Evolutionary conservation across 2,329 filamentous ascomycete species (phyloP).

Genomic region (Dendryphion nanum): DNA sequence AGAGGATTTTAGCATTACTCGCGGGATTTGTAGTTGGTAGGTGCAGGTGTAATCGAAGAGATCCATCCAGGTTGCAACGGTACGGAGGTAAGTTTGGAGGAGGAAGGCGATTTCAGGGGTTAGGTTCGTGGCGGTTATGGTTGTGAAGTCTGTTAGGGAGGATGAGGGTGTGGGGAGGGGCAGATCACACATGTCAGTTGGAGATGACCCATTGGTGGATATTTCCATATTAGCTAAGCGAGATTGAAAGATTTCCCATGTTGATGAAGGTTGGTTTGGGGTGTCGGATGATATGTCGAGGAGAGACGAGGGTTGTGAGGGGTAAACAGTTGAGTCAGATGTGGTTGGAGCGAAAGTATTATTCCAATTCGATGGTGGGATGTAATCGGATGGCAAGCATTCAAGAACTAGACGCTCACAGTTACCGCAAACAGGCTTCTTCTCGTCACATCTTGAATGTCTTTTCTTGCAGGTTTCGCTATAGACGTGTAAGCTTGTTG

Average conservation of each 20-base stretch:
- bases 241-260: conserved; percentile 25
- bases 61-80: conserved; percentile 37
- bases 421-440: conserved; percentile 32
- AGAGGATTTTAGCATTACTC: conserved; percentile 25
- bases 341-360: conserved; percentile 7
- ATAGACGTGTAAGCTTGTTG: background rate
- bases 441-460: conserved; percentile 36
- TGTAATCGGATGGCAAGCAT: conserved; percentile 25
- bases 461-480: conserved; percentile 34
- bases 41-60: conserved; percentile 29
- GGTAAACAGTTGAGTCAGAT: conserved; percentile 1
- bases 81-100: conserved; percentile 30
- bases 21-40: conserved; percentile 30
- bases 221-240: conserved; percentile 22
- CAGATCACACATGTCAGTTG: conserved; percentile 8
- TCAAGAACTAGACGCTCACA: conserved; percentile 28
- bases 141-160: conserved; percentile 3
- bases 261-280: conserved; percentile 7
- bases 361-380: conserved; percentile 14
- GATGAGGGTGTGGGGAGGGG: conserved; percentile 9
- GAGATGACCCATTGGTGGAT: conserved; percentile 10
- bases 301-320: conserved; percentile 5
- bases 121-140: conserved; percentile 6
- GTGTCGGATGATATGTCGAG: background rate
- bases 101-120: conserved; percentile 32